Base-by-base conservation (phyloP, 805 yeast genomes). In the Candida arabinofermentans region DNA sequence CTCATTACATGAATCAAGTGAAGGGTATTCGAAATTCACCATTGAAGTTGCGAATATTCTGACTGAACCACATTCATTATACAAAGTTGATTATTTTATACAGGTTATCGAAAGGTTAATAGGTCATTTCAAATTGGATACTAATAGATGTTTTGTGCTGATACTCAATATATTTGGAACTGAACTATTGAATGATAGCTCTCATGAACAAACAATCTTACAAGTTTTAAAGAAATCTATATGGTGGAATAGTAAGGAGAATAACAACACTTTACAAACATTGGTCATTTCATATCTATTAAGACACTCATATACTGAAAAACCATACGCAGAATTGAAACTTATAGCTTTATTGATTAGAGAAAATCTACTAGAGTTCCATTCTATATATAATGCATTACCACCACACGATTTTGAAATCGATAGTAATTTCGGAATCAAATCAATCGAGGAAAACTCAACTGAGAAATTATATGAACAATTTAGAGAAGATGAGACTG, bases 111-210 rank as follows among this genome's bases (percentile, higher is more conserved):
- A 77, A 36, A 69, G 71, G 23, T 55, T 84, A 6, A 82, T 83
- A 40, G 96, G 93, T 1, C 87, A 83, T 57, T 88, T 78, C 58
- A 74, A 74, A 39, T 68, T 89, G 37, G 96, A 90, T 53, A 81
- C 91, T 1, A 73, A 75, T 39, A 71, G 90, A 44, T 76, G 79
- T 21, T 68, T 89, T 37, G 86, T 86, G 49, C 42, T 86, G 0
- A 46, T 86, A 8, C 53, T 89, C 26, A 79, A 77, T 36, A 54
- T 85, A 2, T 72, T 74, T 37, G 54, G 75, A 2, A 64, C 66
- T 39, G 66, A 69, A 37, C 44, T 81, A 5, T 67, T 71, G 1
- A 56, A 66, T 3, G 32, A 29, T 10, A 14, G 18, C 18, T 29
- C 32, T 29, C 66, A 76, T 34, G 68, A 72, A 44, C 54, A 62